Base-by-base conservation (phyloP, 2,329 filamentous ascomycete genomes). In the Pseudogymnoascus sp. region DNA sequence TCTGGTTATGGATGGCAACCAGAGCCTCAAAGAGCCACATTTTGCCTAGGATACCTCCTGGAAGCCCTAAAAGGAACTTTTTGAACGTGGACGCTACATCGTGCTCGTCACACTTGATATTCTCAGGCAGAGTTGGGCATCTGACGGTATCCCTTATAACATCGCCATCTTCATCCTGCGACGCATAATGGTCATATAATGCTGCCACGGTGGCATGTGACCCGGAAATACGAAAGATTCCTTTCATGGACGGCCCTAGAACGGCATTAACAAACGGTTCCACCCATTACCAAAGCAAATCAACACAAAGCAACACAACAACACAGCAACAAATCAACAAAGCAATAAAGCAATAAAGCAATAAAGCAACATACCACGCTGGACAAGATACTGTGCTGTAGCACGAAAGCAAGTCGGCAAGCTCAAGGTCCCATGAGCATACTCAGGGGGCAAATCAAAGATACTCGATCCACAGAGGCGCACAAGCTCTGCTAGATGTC, bases 81-180 rank as follows among this genome's bases (percentile, higher is more conserved):
- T 89, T 89, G 73, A 90, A 89, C 0, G 84, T 80, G 1, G 85
- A 86, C 2, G 86, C 86, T 31, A 89, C 82, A 73, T 89, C 87
- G 65, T 89, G 84, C 3, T 84, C 78, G 5, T 82, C 79, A 56
- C 78, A 82, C 38, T 79, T 79, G 65, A 89, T 84, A 68, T 88
- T 84, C 1, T 74, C 72, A 3, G 87, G 87, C 1, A 89, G 75
- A 42, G 79, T 84, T 5, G 84, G 81, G 60, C 79, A 83, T 36
- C 83, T 78, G 28, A 85, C 83, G 0, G 86, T 89, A 59, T 78
- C 78, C 2, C 84, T 75, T 56, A 89, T 79, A 28, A 69, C 62
- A 7, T 79, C 77, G 16, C 77, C 77, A 25, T 78, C 76, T 28
- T 80, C 77, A 59, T 78, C 75, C 16, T 81, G 78, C 12, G 77